These are phyloP conservation scores for Rhinocladiella similis DNA, from an alignment of 2,329 filamentous ascomycete species.

Conservation along the genomic window DNA sequence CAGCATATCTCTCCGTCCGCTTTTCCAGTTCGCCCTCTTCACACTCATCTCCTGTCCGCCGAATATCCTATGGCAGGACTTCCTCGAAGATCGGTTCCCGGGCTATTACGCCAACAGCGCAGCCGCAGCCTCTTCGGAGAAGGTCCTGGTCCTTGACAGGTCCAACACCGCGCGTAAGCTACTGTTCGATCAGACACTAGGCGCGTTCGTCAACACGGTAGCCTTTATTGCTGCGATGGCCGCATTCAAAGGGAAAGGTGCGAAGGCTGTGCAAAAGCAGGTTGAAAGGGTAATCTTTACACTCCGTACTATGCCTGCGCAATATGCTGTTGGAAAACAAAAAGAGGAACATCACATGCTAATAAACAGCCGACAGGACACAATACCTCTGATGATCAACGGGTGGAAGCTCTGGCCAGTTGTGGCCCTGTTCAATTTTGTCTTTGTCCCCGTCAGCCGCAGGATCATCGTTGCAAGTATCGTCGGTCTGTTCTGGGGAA, in stretches of 20 bases:
- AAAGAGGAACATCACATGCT: not conserved
- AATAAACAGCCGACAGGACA: conserved; percentile 32
- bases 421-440: conserved; percentile 41
- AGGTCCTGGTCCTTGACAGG: conserved; percentile 37
- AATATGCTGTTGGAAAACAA: not conserved
- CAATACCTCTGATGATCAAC: conserved; percentile 38
- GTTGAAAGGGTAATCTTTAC: conserved; percentile 32
- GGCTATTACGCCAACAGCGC: too few species aligned
- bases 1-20: conserved; percentile 63
- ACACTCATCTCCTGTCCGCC: conserved; percentile 72
- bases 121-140: conserved; percentile 8
- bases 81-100: conserved; percentile 73
- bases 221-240: conserved; percentile 58
- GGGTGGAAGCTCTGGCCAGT: conserved; percentile 43
- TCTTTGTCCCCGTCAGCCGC: conserved; percentile 37
- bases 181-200: conserved; percentile 58
- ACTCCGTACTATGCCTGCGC: not conserved
- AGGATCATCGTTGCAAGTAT: conserved; percentile 37
- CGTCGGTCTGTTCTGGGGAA: conserved; percentile 3
- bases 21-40: conserved; percentile 77
- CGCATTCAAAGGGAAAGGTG: conserved; percentile 43
- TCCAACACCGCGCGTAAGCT: conserved; percentile 59
- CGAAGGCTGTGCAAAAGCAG: conserved; percentile 34
- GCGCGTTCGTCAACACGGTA: conserved; percentile 56
- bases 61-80: conserved; percentile 85